Conservation (phyloP, 2,329 filamentous ascomycete species). For the Ophiostoma ulmi region DNA sequence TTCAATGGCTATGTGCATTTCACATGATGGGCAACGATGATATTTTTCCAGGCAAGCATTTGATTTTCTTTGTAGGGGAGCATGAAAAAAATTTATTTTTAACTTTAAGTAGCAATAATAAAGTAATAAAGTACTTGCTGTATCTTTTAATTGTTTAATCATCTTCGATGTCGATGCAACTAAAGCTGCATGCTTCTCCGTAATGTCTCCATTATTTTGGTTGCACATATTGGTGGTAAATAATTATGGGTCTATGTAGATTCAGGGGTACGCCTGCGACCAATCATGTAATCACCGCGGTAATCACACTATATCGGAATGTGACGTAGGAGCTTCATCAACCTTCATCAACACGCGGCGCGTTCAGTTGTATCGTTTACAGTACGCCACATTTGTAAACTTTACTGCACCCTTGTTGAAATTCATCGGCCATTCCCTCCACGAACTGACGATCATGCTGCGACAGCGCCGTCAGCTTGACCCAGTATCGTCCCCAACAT, state of each 20-base stretch:
- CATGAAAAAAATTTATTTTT: no score
- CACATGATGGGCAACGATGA: no score
- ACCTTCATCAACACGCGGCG: conserved; percentile 1
- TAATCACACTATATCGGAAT: neutral
- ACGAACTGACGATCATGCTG: conserved; percentile 14
- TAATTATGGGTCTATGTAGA: neutral
- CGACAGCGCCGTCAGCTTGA: conserved; percentile 18
- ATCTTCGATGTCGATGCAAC: neutral
- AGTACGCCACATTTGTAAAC: neutral
- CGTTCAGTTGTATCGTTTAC: neutral
- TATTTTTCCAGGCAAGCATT: no score
- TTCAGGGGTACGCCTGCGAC: neutral
- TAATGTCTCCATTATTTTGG: neutral
- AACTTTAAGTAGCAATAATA: neutral
- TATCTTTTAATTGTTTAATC: neutral
- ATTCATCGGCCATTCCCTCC: no score
- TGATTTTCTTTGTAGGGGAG: no score
- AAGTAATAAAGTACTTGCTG: neutral
- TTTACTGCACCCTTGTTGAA: neutral
- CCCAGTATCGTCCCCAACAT: neutral
- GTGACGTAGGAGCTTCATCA: conserved; percentile 5
- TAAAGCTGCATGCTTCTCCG: neutral
- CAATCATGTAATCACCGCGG: neutral
- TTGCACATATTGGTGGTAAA: neutral
- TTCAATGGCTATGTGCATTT: no score